Evolutionary conservation across 2,329 filamentous ascomycete species (phyloP), one percentile per base, ranked within the genome.

Genomic region (Sclerotinia nivalis): DNA sequence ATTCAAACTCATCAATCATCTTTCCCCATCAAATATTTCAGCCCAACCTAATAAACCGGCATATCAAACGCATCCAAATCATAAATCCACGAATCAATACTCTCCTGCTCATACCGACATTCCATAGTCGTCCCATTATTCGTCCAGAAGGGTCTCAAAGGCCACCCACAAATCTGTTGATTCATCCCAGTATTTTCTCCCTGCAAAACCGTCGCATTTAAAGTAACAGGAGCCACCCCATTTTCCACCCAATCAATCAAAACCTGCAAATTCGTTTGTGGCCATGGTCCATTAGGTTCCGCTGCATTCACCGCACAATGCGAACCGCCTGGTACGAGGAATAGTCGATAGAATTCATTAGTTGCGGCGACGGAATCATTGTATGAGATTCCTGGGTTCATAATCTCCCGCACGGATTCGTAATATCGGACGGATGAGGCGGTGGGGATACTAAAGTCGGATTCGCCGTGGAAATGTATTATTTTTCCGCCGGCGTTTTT

Each of bases 221-320:
- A 78, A 2, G 75, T 76, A 9, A 65, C 60, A 3, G 81, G 81
- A 70, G 72, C 74, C 28, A 78, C 72, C 22, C 78, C 90, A 72
- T 91, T 91, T 72, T 85, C 86, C 10, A 93, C 81, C 75, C 84
- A 91, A 76, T 92, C 88, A 76, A 93, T 91, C n/a, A 88, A 87
- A 2, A 88, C 91, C 2, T 89, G 87, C 77, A 92, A 87, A 55
- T 92, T 89, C 9, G 88, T 88, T 73, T 87, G 83, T 34, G 71
- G 73, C 60, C 69, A 75, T 6, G 73, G 72, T 10, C 73, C 73
- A 60, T 60, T 60, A 0, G 82, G 82, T 77, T 84, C 81, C 1
- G 81, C 77, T 6, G 76, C 68, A 76, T 85, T 86, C 34, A 78
- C 75, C 0, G 80, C 78, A 72, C 85, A 88, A 78, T 86, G 85